Evolutionary conservation across 768 basidiomycete species (phyloP), one percentile per base, ranked within the genome.

Genomic region (Amanita jacksonii): DNA sequence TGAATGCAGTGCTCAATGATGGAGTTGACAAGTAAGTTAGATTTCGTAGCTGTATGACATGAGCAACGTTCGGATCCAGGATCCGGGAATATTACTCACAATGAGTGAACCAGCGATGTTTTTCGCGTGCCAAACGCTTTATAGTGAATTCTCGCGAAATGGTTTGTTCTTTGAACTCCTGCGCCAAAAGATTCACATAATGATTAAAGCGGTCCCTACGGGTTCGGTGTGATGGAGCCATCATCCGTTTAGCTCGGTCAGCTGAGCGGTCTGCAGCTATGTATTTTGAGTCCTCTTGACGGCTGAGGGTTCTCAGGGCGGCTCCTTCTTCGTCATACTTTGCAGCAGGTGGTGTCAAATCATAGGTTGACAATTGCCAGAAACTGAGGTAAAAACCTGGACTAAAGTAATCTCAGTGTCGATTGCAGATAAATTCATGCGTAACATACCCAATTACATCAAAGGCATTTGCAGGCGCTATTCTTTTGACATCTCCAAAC

Each of bases 301-400:
- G 76, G 54, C 79, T 83, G 22, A 84, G 64, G 3, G 71, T 62
- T 28, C 76, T 71, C 23, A 88, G 59, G 12, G 69, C 66, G 19
- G 74, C 69, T 23, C 77, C 74, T 54, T 91, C 85, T 54, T 86
- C 82, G 35, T 87, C 81, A 49, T 98, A 99, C 47, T 76, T 77
- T 5, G 76, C 56, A 13, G 72, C 68, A 0, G 93, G 91, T 9
- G 87, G 84, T 1, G 77, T 65, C 25, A 98, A 71, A 60, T 99
- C 96, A 54, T 91, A 88, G 25, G 85, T 84, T 1, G 89, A 85
- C 41, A 98, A 63, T 59, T 97, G 93, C 96, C 96, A 99, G 65
- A 97, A 99, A 2, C 93, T 91, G 36, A 88, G 63, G 56, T 92
- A 97, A 65, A 99, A 98, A 2, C 81, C 85, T 22, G 91, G 82